Conservation (phyloP, 176 grass and related monocot genomes). For the Elaeis guineensis region DNA sequence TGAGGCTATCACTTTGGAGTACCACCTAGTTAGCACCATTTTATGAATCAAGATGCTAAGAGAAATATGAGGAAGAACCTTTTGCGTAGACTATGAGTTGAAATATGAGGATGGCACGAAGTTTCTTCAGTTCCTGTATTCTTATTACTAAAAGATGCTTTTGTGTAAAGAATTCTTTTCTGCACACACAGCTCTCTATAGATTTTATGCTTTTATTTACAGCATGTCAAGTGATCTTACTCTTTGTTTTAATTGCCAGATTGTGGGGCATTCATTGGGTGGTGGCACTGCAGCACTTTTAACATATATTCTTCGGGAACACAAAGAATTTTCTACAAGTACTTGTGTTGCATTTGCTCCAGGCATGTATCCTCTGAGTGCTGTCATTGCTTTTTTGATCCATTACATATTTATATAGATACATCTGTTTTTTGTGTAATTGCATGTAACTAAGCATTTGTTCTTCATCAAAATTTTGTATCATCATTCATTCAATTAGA, state of each 20-base stretch:
- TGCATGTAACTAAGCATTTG: no score
- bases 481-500: no score
- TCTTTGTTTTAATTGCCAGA: conserved; percentile 36
- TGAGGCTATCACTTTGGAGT: no score
- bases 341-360: conserved; percentile 95
- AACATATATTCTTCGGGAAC: conserved; percentile 91
- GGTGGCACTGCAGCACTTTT: conserved; percentile 95
- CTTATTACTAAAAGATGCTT: no score
- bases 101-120: no score
- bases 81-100: no score
- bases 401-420: background rate
- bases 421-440: background rate
- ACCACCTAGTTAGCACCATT: no score
- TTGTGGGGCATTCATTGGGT: conserved; percentile 95
- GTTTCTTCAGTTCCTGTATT: no score
- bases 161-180: background rate
- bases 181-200: background rate
- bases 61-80: no score
- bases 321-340: conserved; percentile 60
- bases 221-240: background rate
- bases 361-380: conserved; percentile 26
- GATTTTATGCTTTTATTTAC: conserved; percentile 3
- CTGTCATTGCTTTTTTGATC: conserved; percentile 8
- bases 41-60: no score
- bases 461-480: no score